phyloP scores from a whole-genome alignment of 1,139 yeast genomes.

The Citeromyces hawaiiensis region DNA sequence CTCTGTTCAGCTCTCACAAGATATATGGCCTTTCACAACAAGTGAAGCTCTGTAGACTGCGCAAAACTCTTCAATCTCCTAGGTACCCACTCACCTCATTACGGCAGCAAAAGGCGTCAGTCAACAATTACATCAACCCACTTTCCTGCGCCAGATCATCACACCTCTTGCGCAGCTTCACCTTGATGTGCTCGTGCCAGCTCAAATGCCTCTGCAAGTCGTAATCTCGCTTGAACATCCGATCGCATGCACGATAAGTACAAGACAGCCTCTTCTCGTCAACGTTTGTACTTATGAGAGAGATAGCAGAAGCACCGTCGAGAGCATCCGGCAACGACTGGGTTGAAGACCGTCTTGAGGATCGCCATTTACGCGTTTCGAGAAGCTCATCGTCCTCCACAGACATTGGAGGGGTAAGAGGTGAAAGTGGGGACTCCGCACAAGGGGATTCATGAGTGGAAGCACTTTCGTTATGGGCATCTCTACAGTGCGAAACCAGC shows the following conservation, averaged over 20 bases:
- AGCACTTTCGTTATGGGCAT: slow-evolving; percentile 16
- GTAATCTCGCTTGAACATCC: slow-evolving; percentile 30
- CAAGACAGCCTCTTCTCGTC: slow-evolving; percentile 25
- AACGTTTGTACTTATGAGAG: slow-evolving; percentile 24
- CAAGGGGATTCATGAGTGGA: neutral
- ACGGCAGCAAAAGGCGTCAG: neutral
- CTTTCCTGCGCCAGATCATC: slow-evolving; percentile 3
- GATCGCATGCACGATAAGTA: slow-evolving; percentile 29
- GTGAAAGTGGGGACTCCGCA: neutral
- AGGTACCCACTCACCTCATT: too few relatives aligned
- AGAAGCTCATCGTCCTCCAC: neutral
- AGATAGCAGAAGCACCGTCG: slow-evolving; percentile 16
- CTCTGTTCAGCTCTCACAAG: too few relatives aligned
- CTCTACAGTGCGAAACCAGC: slow-evolving; percentile 27
- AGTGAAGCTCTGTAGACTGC: too few relatives aligned
- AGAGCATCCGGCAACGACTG: slow-evolving; percentile 5
- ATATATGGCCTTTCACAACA: too few relatives aligned
- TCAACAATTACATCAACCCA: too few relatives aligned
- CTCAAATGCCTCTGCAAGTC: slow-evolving; percentile 38
- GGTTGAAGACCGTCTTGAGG: neutral
- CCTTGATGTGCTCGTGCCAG: slow-evolving; percentile 35
- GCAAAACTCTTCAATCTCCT: too few relatives aligned
- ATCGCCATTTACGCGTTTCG: neutral
- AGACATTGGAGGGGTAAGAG: neutral
- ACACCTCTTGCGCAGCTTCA: slow-evolving; percentile 15